These are phyloP conservation scores for Polygonum aviculare DNA, from an alignment of 148 eudicot species.

Conservation along the genomic window DNA sequence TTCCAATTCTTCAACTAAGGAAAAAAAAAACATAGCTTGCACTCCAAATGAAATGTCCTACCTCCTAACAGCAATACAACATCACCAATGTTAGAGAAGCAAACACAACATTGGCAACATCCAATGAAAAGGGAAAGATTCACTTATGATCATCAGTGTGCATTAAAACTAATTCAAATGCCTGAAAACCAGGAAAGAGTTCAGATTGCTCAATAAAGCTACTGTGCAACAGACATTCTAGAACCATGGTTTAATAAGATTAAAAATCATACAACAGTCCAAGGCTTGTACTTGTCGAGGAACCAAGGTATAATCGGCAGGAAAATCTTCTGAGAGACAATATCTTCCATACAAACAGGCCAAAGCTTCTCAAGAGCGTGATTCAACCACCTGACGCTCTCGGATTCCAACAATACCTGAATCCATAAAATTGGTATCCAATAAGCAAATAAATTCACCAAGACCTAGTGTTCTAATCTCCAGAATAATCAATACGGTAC, in stretches of 20 bases:
- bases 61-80: too few species aligned
- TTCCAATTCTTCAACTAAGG: not conserved
- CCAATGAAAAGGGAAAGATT: not conserved
- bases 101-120: not conserved
- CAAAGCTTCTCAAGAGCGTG: slow-evolving; percentile 77
- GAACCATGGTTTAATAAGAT: not conserved
- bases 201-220: not conserved
- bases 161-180: not conserved
- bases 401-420: slow-evolving; percentile 78
- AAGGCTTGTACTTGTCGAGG: slow-evolving; percentile 88
- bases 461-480: not conserved
- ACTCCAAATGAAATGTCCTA: not conserved
- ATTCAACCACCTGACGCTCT: slow-evolving; percentile 89
- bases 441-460: not conserved
- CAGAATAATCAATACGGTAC: not conserved
- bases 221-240: not conserved
- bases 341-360: slow-evolving; percentile 82
- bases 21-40: not conserved
- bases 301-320: slow-evolving; percentile 96
- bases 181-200: not conserved
- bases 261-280: slow-evolving; percentile 71
- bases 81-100: not conserved
- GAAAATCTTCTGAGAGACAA: slow-evolving; percentile 80
- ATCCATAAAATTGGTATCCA: slow-evolving; percentile 13
- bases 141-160: not conserved